Evolutionary conservation across 106 monocot genomes (phyloP), one percentile per base, ranked within the genome.

Genomic region (Platanthera zijinensis): DNA sequence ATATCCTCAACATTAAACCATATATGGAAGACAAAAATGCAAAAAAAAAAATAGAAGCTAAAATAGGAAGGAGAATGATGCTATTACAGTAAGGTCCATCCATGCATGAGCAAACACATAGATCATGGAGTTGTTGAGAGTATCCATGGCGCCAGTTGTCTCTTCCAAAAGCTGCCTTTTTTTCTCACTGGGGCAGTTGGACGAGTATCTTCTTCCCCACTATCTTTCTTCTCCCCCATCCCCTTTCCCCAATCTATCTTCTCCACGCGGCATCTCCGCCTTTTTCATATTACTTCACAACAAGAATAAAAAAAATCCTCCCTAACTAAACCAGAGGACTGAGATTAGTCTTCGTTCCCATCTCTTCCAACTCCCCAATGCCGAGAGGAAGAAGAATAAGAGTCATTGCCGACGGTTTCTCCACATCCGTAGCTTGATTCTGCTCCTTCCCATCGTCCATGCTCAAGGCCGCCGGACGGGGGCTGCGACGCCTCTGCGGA

Each of bases 401-500:
- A 21, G 12, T 51, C 7, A 18, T 51, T 52, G 4, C 28, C 51
- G 11, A 50, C 52, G 73, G 13, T 9, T 50, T 73, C 22, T 5
- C 21, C 11, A 25, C 19, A 18, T 22, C 7, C 8, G 28, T 52
- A 10, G 21, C 25, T 15, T 19, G 19, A 10, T 10, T 73, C 3
- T 25, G 14, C 9, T 51, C 50, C 21, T 22, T 28, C 11, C 51
- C 73, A 7, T 73, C 50, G 3, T 71, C 78, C 1, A 74, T 80
- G 80, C 30, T 80, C 66, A 51, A 21, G 12, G 21, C 73, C 51
- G 67, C 67, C 63, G 50, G 73, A 19, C 51, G 74, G 14, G 8
- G 52, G 9, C 74, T 80, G 1, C 22, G 80, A 68, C 73, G 72
- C 66, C 74, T 83, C 15, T 77, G 63, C 73, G 46, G 51, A 15